phyloP scores from a whole-genome alignment of 202 grass and related monocot species.

The Schoenoplectus triqueter region DNA sequence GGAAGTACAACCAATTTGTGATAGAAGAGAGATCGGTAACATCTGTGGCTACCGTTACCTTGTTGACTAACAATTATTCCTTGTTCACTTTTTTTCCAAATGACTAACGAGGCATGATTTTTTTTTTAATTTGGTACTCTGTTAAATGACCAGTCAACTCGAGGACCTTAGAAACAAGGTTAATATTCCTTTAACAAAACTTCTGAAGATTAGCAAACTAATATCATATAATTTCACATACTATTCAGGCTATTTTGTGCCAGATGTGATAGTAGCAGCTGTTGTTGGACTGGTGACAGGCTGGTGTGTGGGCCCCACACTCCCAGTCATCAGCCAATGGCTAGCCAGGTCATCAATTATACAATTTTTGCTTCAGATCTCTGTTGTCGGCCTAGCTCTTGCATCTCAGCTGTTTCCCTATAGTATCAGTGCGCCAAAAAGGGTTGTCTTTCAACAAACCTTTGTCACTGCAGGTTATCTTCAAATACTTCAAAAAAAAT shows the following conservation, averaged over 20 bases:
- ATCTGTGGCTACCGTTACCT: too few species aligned
- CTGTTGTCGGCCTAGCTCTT: conserved; percentile 74
- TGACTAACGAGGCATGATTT: too few species aligned
- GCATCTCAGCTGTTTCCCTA: conserved; percentile 97
- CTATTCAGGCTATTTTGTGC: conserved; percentile 86
- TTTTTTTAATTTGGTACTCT: too few species aligned
- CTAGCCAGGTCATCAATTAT: conserved; percentile 70
- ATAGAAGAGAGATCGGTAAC: not conserved
- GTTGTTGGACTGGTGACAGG: conserved; percentile 80
- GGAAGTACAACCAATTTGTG: conserved; percentile 16
- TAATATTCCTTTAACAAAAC: conserved; percentile 9
- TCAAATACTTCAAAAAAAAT: not conserved
- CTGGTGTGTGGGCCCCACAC: conserved; percentile 75
- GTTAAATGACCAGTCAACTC: too few species aligned
- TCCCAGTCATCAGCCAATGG: conserved; percentile 71
- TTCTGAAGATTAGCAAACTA: conserved; percentile 27
- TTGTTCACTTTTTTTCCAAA: too few species aligned
- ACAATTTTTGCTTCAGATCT: conserved; percentile 70
- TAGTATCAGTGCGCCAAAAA: conserved; percentile 81
- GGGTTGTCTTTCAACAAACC: conserved; percentile 87
- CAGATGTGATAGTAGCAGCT: conserved; percentile 79
- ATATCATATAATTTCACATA: conserved; percentile 30
- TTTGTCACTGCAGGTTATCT: conserved; percentile 69
- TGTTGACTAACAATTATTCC: too few species aligned
- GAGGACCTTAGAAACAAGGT: not conserved